Conservation (phyloP, 768 basidiomycete genomes). For the Xerocomellus chrysenteron region DNA sequence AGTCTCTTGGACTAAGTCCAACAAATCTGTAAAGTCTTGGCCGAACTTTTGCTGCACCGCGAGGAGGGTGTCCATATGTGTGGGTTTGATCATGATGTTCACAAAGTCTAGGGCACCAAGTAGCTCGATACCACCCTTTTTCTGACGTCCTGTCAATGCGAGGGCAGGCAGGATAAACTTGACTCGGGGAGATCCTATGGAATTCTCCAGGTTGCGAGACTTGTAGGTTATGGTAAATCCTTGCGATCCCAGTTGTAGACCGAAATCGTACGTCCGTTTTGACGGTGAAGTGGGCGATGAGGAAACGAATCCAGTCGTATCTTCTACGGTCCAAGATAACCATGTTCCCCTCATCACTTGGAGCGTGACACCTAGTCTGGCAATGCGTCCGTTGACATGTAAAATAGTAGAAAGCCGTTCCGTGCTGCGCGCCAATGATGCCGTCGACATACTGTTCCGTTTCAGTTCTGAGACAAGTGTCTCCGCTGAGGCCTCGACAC, state of each 20-base stretch:
- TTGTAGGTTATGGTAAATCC: conserved; percentile 56
- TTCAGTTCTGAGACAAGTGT: conserved; percentile 65
- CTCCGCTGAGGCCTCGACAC: conserved; percentile 64
- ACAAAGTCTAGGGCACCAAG: conserved; percentile 67
- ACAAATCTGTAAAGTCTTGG: conserved; percentile 81
- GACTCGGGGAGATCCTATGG: conserved; percentile 47
- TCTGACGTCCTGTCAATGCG: conserved; percentile 61
- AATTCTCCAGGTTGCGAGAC: conserved; percentile 35
- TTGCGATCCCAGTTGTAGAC: conserved; percentile 63
- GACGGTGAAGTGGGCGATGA: conserved; percentile 35
- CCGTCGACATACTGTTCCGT: conserved; percentile 38
- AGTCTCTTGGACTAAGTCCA: conserved; percentile 64
- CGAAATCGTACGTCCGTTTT: conserved; percentile 48
- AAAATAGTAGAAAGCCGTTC: conserved; percentile 25
- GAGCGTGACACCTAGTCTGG: conserved; percentile 56
- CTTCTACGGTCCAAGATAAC: conserved; percentile 70
- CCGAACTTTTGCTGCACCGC: conserved; percentile 88
- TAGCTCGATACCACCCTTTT: conserved; percentile 43
- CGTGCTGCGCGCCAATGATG: conserved; percentile 25
- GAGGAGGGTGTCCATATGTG: conserved; percentile 80
- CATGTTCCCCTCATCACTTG: conserved; percentile 90
- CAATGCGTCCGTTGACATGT: conserved; percentile 54
- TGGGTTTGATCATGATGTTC: conserved; percentile 72
- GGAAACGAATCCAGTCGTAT: conserved; percentile 48
- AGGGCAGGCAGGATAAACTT: conserved; percentile 67